Evolutionary conservation across 306 rosid species (phyloP).

Genomic region (Lupinus albus): DNA sequence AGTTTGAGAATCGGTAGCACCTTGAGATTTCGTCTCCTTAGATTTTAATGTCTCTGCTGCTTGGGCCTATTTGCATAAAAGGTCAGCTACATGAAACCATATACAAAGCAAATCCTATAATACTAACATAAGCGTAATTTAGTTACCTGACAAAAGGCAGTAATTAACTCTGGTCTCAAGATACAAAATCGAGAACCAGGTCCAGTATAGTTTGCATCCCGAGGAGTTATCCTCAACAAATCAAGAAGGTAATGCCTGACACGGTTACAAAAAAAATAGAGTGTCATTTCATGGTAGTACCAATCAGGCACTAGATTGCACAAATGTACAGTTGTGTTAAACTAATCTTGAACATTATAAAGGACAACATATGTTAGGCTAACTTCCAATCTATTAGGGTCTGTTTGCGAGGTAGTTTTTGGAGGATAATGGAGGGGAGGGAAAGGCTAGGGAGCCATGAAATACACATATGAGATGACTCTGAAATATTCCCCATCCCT

Average conservation of each 20-base stretch:
- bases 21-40: constrained; percentile 54
- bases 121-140: constrained; percentile 4
- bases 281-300: constrained; percentile 31
- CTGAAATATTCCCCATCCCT: no score
- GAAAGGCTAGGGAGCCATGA: no score
- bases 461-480: no score
- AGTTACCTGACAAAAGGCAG: constrained; percentile 80
- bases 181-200: constrained; percentile 88
- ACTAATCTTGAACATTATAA: constrained; percentile 5
- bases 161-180: constrained; percentile 84
- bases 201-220: constrained; percentile 90
- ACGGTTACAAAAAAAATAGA: constrained; percentile 19
- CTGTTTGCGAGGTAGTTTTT: no score
- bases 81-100: constrained; percentile 32
- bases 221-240: constrained; percentile 97
- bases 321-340: not conserved
- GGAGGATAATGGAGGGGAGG: no score
- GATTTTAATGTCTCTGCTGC: constrained; percentile 59
- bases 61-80: constrained; percentile 59
- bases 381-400: constrained; percentile 5
- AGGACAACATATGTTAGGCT: not conserved
- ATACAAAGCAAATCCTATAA: constrained; percentile 15
- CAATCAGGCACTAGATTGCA: not conserved
- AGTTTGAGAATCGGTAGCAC: constrained; percentile 47
- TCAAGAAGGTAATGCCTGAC: constrained; percentile 96